phyloP scores from a whole-genome alignment of 2,329 filamentous ascomycete species.

The Teratosphaeria gauchensis region DNA sequence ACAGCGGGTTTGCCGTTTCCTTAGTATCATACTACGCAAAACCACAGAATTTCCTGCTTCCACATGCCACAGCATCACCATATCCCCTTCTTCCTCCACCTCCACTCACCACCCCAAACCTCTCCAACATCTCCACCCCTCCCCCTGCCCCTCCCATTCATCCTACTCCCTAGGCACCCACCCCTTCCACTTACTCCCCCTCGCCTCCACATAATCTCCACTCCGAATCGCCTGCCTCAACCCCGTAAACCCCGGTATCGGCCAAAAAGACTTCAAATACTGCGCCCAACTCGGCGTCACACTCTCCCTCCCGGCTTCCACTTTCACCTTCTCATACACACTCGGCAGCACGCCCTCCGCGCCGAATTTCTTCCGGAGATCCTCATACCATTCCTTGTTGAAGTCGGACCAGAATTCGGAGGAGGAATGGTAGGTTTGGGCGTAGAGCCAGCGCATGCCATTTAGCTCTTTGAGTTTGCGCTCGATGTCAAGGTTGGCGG shows the following conservation, averaged over 20 bases:
- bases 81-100: too few species aligned
- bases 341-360: conserved; percentile 48
- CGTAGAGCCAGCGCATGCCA: conserved; percentile 63
- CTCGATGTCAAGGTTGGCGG: conserved; percentile 52
- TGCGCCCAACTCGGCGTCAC: conserved; percentile 1
- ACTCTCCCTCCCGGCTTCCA: conserved; percentile 26
- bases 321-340: conserved; percentile 59
- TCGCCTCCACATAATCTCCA: conserved; percentile 27
- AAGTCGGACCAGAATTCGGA: conserved; percentile 61
- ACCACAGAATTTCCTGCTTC: too few species aligned
- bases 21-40: too few species aligned
- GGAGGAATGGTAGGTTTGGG: conserved; percentile 58
- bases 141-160: neutral
- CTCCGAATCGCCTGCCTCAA: conserved; percentile 30
- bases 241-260: conserved; percentile 29
- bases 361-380: conserved; percentile 47
- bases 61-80: too few species aligned
- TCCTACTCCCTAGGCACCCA: conserved; percentile 6
- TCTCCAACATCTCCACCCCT: neutral
- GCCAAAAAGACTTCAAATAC: conserved; percentile 21
- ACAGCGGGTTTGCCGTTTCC: too few species aligned
- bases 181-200: conserved; percentile 26
- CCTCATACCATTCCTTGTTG: conserved; percentile 50
- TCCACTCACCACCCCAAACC: too few species aligned
- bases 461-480: conserved; percentile 47